phyloP scores from a whole-genome alignment of 108 stramenopile genomes.

The Aureococcus anophagefferens region DNA sequence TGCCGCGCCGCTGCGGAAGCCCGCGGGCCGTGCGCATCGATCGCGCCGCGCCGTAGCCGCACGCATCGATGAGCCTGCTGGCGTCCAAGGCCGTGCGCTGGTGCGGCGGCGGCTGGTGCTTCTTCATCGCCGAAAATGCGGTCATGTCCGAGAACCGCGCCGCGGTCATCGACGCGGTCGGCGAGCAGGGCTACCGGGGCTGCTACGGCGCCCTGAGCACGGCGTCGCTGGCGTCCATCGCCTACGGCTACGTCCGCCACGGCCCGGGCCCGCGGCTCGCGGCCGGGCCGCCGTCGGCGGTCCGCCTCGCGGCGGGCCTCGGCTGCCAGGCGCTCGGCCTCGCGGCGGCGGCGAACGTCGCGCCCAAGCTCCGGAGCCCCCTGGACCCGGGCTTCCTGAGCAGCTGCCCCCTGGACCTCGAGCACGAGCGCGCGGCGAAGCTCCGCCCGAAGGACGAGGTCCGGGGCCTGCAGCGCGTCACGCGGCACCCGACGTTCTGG shows the following conservation, averaged over 20 bases:
- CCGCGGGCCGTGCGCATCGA: too few species aligned
- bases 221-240: background rate
- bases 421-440: slow-evolving; percentile 6
- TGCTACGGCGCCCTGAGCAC: background rate
- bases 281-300: slow-evolving; percentile 40
- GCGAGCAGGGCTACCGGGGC: background rate
- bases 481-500: slow-evolving; percentile 78
- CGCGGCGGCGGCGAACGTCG: slow-evolving; percentile 56
- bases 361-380: slow-evolving; percentile 73
- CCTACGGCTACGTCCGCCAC: background rate
- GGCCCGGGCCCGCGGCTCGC: background rate
- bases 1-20: too few species aligned
- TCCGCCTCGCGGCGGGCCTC: background rate
- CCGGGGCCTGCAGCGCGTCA: slow-evolving; percentile 61
- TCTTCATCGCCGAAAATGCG: slow-evolving; percentile 46
- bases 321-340: slow-evolving; percentile 22
- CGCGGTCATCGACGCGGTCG: slow-evolving; percentile 37
- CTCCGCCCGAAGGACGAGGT: slow-evolving; percentile 23
- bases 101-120: slow-evolving; percentile 6
- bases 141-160: slow-evolving; percentile 78
- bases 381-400: slow-evolving; percentile 11
- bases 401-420: slow-evolving; percentile 77
- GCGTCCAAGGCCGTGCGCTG: too few species aligned
- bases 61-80: too few species aligned
- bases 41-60: too few species aligned